These are phyloP conservation scores for Magnusiomyces starmeri DNA, from an alignment of 1,139 yeast genomes.

Conservation along the genomic window DNA sequence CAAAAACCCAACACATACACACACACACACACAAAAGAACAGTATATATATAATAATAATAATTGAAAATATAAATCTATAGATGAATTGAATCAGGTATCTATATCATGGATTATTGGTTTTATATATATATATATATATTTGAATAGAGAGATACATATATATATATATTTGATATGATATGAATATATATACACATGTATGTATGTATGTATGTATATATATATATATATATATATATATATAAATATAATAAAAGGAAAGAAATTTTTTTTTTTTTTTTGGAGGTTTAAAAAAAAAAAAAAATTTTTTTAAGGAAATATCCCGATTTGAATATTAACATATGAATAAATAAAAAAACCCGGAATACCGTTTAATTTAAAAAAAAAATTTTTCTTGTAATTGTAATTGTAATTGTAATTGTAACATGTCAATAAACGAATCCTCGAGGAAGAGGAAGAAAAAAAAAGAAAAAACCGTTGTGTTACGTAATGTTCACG, in stretches of 20 bases:
- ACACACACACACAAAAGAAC: too few relatives aligned
- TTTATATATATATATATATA: conserved; percentile 4
- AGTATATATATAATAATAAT: too few relatives aligned
- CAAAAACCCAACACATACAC: too few relatives aligned
- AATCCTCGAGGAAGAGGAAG: neutral
- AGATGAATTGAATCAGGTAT: neutral
- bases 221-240: neutral
- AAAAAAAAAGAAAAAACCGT: neutral
- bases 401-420: neutral
- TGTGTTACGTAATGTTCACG: neutral
- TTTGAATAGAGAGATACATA: conserved; percentile 1
- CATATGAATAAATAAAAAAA: too few relatives aligned
- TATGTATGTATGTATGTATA: conserved; percentile 1
- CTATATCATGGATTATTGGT: neutral
- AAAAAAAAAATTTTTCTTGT: neutral
- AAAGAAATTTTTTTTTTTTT: neutral
- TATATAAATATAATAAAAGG: neutral
- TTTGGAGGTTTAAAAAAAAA: neutral
- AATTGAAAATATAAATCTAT: too few relatives aligned
- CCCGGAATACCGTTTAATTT: too few relatives aligned
- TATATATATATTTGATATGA: too few relatives aligned
- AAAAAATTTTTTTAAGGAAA: neutral
- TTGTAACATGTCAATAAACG: neutral
- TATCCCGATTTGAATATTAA: neutral
- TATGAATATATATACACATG: conserved; percentile 3